Base-by-base conservation (phyloP, 1,284 basidiomycete species). In the Rhodotorula sp. region DNA sequence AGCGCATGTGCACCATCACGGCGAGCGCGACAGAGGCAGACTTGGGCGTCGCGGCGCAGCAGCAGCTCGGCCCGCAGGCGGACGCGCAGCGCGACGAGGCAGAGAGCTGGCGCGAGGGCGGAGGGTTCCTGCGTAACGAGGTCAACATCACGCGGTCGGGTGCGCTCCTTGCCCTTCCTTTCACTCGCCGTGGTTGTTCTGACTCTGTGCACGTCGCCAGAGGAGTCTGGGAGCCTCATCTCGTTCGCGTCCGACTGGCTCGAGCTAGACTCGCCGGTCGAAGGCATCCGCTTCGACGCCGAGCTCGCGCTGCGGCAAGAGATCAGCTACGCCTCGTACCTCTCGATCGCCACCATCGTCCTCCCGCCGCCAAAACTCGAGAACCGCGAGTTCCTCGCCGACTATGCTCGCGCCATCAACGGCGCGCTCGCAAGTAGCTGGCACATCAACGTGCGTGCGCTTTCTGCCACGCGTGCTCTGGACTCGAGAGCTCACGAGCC, bases 221-320 rank as follows among this genome's bases (percentile, higher is more conserved):
- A 96, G 80, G 95, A 99, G 80, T 89, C 91, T 3, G 89, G 91
- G 70, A 86, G 86, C 49, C 84, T 92, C 34, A 87, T 91, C 25
- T 90, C 86, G 5, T 86, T 97, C 78, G 86, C 91, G 14, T 93
- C 93, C 21, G 91, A 92, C 70, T 99, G 97, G 97, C 85, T 99
- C 17, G 93, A 97, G 81, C 85, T 99, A 54, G 97, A 99, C 82
- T 90, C 93, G 17, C 84, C 87, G 2, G 94, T 97, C 81, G 92
- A 95, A 79, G 95, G 95, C 84, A 90, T 99, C 70, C 88, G 97
- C 58, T 91, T 96, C 78, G 97, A 99, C 80, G 91, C 93, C 64
- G 97, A 97, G 83, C 90, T 97, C 69, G 93, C 96, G 10, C 86
- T 99, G 19, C 89, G 90, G 73, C 94, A 98, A 83, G 96, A 99